Conservation (phyloP, 179 eudicot species). For the Spinacia oleracea region DNA sequence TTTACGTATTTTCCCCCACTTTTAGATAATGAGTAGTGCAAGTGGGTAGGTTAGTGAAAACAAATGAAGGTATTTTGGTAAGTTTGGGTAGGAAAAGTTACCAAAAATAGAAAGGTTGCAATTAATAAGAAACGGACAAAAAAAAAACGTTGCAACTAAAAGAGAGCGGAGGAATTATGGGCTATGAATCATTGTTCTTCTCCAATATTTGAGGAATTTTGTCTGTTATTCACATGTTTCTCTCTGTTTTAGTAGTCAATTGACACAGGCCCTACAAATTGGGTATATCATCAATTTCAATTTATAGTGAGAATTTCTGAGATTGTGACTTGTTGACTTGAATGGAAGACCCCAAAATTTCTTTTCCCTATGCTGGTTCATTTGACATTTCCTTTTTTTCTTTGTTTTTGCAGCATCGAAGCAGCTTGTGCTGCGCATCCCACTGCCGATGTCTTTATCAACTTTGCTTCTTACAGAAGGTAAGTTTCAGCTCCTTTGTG, state of each 20-base stretch:
- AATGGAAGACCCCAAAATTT: not conserved
- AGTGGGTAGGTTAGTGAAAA: too few species aligned
- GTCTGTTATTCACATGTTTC: not conserved
- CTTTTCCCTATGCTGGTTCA: conserved; percentile 6
- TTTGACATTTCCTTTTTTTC: not conserved
- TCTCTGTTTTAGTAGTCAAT: not conserved
- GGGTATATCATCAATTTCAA: not conserved
- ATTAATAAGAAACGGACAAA: too few species aligned
- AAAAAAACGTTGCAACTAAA: too few species aligned
- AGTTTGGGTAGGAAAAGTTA: too few species aligned
- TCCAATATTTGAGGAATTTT: not conserved
- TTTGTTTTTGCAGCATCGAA: conserved; percentile 69
- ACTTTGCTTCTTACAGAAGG: conserved; percentile 98
- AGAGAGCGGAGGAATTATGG: too few species aligned
- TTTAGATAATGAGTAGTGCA: too few species aligned
- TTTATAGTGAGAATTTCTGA: not conserved
- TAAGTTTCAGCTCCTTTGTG: conserved; percentile 24
- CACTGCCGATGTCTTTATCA: conserved; percentile 97
- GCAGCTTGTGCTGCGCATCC: conserved; percentile 96
- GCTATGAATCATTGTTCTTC: conserved; percentile 4
- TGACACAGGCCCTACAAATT: not conserved
- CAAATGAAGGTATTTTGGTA: too few species aligned
- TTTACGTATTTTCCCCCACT: too few species aligned
- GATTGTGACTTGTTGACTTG: not conserved
- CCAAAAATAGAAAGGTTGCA: too few species aligned